These are phyloP conservation scores for Tulasnella sp. DNA, from an alignment of 768 basidiomycete genomes.

Conservation along the genomic window DNA sequence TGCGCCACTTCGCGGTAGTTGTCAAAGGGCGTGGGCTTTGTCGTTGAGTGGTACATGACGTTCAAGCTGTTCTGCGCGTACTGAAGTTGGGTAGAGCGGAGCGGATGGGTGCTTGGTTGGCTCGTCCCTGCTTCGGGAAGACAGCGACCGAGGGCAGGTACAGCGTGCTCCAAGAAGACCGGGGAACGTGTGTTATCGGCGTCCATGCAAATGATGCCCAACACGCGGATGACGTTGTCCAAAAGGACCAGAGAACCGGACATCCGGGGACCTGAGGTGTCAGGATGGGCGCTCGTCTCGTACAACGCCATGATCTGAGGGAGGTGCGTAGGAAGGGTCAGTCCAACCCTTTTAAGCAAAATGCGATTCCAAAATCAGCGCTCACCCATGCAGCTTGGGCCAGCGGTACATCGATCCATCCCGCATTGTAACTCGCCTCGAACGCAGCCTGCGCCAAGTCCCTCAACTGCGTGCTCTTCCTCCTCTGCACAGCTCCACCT, in stretches of 20 bases:
- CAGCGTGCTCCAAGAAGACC: conserved; percentile 3
- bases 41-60: conserved; percentile 1
- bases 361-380: neutral
- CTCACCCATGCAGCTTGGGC: conserved; percentile 15
- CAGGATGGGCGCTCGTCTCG: conserved; percentile 11
- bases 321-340: neutral
- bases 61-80: neutral
- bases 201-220: conserved; percentile 12
- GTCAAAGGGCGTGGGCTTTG: conserved; percentile 3
- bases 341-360: too few species aligned
- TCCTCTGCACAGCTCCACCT: conserved; percentile 1
- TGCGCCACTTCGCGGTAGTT: neutral
- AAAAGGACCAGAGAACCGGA: neutral
- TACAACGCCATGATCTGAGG: conserved; percentile 8
- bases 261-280: neutral
- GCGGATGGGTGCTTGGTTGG: neutral
- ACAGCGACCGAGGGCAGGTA: conserved; percentile 5
- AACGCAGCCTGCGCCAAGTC: conserved; percentile 13
- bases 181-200: conserved; percentile 5
- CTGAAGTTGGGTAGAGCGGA: neutral
- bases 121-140: neutral
- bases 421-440: conserved; percentile 12
- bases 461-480: conserved; percentile 2
- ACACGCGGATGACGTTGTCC: conserved; percentile 7
- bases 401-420: conserved; percentile 6